Conservation (phyloP, 495 filamentous ascomycete species). For the Aspergillus campestris region DNA sequence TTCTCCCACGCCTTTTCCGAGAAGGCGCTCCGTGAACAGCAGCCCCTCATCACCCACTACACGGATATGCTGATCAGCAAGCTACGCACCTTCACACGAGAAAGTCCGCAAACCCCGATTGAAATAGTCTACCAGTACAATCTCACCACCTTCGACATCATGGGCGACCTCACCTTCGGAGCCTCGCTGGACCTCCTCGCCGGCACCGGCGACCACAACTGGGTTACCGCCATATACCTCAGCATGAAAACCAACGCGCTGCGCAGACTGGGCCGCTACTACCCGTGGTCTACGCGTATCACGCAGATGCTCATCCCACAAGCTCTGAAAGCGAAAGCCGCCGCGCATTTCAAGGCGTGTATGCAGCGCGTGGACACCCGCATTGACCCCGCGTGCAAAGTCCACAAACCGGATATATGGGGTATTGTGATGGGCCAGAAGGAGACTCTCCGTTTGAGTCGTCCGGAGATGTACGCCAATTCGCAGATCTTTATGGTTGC, state of each 20-base stretch:
- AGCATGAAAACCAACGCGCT: slow-evolving; percentile 8
- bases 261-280: slow-evolving; percentile 2
- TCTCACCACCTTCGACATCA: slow-evolving; percentile 50
- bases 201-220: slow-evolving; percentile 33
- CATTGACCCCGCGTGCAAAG: neutral
- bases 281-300: slow-evolving; percentile 2
- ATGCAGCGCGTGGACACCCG: slow-evolving; percentile 2
- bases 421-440: slow-evolving; percentile 3
- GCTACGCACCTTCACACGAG: neutral
- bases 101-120: slow-evolving; percentile 2
- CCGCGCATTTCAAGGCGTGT: slow-evolving; percentile 1
- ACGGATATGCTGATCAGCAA: slow-evolving; percentile 8
- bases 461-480: slow-evolving; percentile 13
- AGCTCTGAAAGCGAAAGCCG: neutral
- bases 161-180: slow-evolving; percentile 48
- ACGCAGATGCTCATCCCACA: neutral
- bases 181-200: slow-evolving; percentile 44
- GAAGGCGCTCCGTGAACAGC: slow-evolving; percentile 36
- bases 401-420: slow-evolving; percentile 7
- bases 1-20: slow-evolving; percentile 45
- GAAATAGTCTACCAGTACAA: slow-evolving; percentile 43
- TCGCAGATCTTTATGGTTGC: slow-evolving; percentile 32
- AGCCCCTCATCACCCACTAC: slow-evolving; percentile 13
- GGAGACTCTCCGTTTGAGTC: neutral
- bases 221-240: slow-evolving; percentile 27